Percentiles rank a stretch among this genome's conserved stretches.
phyloP scores from a whole-genome alignment of 2,329 filamentous ascomycete genomes.

The Beauveria caledonica region DNA sequence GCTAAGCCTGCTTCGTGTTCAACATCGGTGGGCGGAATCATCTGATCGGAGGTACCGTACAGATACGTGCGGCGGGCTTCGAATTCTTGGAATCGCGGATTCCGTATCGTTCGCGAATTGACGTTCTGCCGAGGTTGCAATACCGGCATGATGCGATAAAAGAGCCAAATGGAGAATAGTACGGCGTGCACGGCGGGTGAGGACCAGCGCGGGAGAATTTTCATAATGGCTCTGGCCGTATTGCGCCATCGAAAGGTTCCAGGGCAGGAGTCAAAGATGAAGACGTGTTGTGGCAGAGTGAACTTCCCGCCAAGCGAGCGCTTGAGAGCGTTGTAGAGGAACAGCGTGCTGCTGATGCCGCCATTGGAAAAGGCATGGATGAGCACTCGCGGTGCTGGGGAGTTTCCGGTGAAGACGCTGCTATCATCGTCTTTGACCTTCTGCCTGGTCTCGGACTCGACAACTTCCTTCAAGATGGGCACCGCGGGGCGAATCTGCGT shows the following conservation, averaged over 20 bases:
- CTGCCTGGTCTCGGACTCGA: constrained; percentile 15
- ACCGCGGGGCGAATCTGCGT: constrained; percentile 31
- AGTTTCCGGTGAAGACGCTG: not conserved
- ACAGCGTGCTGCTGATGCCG: constrained; percentile 34
- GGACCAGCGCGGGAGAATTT: constrained; percentile 25
- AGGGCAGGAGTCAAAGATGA: constrained; percentile 20
- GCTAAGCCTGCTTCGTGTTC: constrained; percentile 40
- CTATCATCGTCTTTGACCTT: constrained; percentile 11
- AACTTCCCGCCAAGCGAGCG: constrained; percentile 15
- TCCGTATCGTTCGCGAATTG: constrained; percentile 31
- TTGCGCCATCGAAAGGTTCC: constrained; percentile 33
- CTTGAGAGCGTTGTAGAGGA: constrained; percentile 29
- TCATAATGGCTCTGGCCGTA: constrained; percentile 31
- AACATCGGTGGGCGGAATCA: constrained; percentile 39
- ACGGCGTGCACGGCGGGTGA: constrained; percentile 28
- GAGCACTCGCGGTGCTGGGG: constrained; percentile 25
- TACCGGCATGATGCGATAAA: constrained; percentile 22
- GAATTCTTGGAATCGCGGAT: constrained; percentile 20
- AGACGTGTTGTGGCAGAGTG: constrained; percentile 24
- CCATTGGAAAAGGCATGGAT: constrained; percentile 47
- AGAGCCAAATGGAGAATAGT: constrained; percentile 24
- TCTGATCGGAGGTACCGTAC: constrained; percentile 39
- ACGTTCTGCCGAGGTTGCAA: constrained; percentile 23
- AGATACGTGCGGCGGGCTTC: constrained; percentile 43
- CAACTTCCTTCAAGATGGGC: constrained; percentile 27